Conservation (phyloP, 108 stramenopile genomes). For the Heterococcus sp. region DNA sequence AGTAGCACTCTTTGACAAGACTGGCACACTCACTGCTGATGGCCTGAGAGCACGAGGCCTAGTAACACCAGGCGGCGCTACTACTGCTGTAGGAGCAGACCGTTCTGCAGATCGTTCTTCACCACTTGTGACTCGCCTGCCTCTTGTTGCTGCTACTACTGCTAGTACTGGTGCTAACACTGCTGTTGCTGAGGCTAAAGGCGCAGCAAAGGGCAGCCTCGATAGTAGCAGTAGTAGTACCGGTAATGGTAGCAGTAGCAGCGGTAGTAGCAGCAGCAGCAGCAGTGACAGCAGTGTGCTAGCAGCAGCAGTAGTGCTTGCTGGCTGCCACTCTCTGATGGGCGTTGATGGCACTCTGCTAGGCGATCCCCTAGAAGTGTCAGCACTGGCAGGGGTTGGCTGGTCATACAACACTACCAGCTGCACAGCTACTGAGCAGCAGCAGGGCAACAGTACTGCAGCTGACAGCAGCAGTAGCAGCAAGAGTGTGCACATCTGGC, state of each 20-base stretch:
- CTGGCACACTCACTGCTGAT: constrained; percentile 53
- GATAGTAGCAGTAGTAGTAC: not conserved
- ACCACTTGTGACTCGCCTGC: not conserved
- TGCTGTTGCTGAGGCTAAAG: not conserved
- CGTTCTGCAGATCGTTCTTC: too few relatives aligned
- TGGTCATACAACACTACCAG: constrained; percentile 35
- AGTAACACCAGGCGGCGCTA: not conserved
- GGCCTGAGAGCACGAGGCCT: constrained; percentile 5
- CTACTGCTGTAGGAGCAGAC: not conserved
- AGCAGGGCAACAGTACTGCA: not conserved
- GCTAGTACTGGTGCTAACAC: not conserved
- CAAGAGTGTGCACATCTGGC: constrained; percentile 48
- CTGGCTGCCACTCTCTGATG: constrained; percentile 64
- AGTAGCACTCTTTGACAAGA: constrained; percentile 76
- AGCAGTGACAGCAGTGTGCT: not conserved
- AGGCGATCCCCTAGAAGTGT: constrained; percentile 53
- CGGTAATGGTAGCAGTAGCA: not conserved
- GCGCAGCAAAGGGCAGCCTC: too few relatives aligned
- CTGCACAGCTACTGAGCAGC: not conserved
- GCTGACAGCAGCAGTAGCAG: not conserved
- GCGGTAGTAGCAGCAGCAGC: not conserved
- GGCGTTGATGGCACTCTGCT: constrained; percentile 38
- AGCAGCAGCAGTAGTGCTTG: constrained; percentile 59
- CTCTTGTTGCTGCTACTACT: not conserved
- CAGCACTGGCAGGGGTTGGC: constrained; percentile 46